phyloP scores from a whole-genome alignment of 2,329 filamentous ascomycete genomes.

The Gaeumannomyces tritici region DNA sequence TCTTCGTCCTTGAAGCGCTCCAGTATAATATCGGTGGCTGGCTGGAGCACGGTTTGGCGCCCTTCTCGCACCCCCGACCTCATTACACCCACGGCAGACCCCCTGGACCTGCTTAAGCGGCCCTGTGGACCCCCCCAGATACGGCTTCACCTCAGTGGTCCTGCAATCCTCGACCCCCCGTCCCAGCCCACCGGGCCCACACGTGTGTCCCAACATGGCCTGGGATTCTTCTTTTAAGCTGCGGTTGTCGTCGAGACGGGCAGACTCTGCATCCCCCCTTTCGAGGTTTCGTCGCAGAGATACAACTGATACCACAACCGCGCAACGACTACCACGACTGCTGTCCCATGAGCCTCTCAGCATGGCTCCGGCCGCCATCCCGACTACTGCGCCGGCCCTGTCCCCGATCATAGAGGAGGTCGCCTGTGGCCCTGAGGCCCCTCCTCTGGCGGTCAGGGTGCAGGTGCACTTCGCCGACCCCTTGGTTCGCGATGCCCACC shows the following conservation, averaged over 20 bases:
- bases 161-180: background rate
- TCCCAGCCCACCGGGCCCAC: background rate
- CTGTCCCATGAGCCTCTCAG: conserved; percentile 1
- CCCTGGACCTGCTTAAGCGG: background rate
- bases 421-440: background rate
- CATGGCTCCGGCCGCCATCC: conserved; percentile 1
- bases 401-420: conserved; percentile 3
- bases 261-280: background rate
- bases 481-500: background rate
- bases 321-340: background rate
- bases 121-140: background rate
- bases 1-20: background rate
- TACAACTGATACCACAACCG: background rate
- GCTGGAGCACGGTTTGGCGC: background rate
- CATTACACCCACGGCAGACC: background rate
- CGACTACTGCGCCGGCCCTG: background rate
- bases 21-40: background rate
- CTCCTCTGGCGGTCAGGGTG: conserved; percentile 5
- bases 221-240: conserved; percentile 2
- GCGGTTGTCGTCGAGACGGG: background rate
- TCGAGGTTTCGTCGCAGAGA: background rate
- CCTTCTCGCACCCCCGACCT: background rate
- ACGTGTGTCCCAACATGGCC: conserved; percentile 3
- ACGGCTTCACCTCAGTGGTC: background rate
- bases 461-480: conserved; percentile 10